Percentiles rank a stretch among this genome's conserved stretches.
Conservation (phyloP, 768 basidiomycete genomes). For the Clavulina sp. region DNA sequence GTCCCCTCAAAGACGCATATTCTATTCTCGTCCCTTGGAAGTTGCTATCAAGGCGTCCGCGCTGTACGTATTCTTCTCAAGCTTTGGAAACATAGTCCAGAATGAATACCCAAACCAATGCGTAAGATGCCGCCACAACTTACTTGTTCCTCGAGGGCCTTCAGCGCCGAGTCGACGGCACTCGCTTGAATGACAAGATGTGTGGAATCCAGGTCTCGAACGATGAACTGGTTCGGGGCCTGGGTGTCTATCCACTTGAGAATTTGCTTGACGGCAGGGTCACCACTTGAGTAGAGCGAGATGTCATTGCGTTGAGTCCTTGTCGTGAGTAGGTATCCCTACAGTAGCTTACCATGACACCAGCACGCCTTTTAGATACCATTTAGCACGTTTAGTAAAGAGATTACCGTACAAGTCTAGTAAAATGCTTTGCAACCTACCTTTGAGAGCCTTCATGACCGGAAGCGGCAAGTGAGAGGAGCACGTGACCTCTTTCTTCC, state of each 20-base stretch:
- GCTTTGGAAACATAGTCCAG: conserved; percentile 22
- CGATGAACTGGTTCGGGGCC: conserved; percentile 36
- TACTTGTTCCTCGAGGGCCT: conserved; percentile 62
- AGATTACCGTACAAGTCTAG: not conserved
- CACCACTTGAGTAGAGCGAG: conserved; percentile 26
- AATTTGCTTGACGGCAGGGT: conserved; percentile 81
- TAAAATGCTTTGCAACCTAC: not conserved
- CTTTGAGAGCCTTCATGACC: conserved; percentile 7
- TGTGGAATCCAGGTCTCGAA: conserved; percentile 72
- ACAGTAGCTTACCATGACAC: conserved; percentile 3
- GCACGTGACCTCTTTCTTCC: not conserved
- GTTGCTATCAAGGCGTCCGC: conserved; percentile 9
- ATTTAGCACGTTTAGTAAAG: too few species aligned
- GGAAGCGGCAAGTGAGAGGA: too few species aligned
- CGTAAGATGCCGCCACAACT: conserved; percentile 13
- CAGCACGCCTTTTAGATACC: not conserved
- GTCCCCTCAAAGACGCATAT: not conserved
- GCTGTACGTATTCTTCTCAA: conserved; percentile 70
- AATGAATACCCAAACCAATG: not conserved
- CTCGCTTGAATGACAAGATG: conserved; percentile 74
- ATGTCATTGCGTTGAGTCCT: not conserved
- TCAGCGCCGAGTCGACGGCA: conserved; percentile 53
- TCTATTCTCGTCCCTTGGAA: not conserved
- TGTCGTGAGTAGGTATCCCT: not conserved
- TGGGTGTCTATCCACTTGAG: conserved; percentile 60